Percentiles rank a stretch among this genome's conserved stretches.
Conservation (phyloP, 192 early-diverging fungal species). For the Coemansia sp. region DNA sequence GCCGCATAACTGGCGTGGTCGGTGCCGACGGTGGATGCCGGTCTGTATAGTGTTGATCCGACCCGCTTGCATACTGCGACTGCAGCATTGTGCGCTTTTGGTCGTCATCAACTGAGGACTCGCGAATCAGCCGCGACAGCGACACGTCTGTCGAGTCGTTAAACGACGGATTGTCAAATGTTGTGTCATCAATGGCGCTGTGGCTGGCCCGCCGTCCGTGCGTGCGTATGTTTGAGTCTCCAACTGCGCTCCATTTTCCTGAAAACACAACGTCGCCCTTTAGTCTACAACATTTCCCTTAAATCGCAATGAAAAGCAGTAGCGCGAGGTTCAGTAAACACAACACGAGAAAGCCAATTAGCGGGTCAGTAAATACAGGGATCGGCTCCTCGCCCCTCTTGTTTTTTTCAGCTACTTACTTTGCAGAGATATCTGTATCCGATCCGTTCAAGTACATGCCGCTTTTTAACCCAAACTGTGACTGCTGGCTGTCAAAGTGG, state of each 20-base stretch:
- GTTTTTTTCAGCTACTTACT: slow-evolving; percentile 17
- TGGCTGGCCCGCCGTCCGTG: not conserved
- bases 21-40: slow-evolving; percentile 8
- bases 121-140: slow-evolving; percentile 23
- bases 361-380: too few species aligned
- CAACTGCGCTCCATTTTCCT: slow-evolving; percentile 37
- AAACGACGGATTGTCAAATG: slow-evolving; percentile 30
- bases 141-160: slow-evolving; percentile 19
- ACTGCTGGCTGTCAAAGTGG: slow-evolving; percentile 19
- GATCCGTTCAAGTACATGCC: slow-evolving; percentile 34
- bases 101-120: slow-evolving; percentile 17
- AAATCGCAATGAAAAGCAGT: not conserved
- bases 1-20: not conserved
- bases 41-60: not conserved
- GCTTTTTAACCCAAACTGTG: slow-evolving; percentile 39
- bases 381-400: too few species aligned
- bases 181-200: slow-evolving; percentile 14
- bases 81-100: not conserved
- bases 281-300: slow-evolving; percentile 16
- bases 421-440: slow-evolving; percentile 27
- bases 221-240: slow-evolving; percentile 7
- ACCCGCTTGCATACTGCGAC: not conserved
- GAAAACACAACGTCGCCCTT: slow-evolving; percentile 40
- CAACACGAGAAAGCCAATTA: not conserved
- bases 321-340: not conserved